phyloP scores from a whole-genome alignment of 495 filamentous ascomycete species.

The Clohesyomyces aquaticus region DNA sequence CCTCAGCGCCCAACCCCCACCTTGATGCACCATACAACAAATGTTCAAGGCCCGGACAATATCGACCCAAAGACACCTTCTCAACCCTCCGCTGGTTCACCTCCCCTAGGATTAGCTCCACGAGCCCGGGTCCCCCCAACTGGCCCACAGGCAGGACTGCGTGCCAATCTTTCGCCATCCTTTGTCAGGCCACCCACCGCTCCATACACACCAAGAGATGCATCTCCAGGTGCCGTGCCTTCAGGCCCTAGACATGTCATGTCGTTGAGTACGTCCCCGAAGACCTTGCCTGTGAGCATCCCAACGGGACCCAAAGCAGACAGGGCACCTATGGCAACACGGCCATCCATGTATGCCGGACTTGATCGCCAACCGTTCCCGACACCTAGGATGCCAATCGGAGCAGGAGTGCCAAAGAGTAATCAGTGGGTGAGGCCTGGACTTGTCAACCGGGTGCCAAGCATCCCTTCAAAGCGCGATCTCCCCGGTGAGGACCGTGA shows the following conservation, averaged over 20 bases:
- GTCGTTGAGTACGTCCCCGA: conserved; percentile 46
- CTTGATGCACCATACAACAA: background rate
- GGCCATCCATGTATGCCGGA: conserved; percentile 28
- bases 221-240: conserved; percentile 35
- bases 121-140: conserved; percentile 32
- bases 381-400: conserved; percentile 25
- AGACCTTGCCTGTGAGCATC: conserved; percentile 39
- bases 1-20: conserved; percentile 12
- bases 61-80: conserved; percentile 18
- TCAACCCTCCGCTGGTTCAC: conserved; percentile 20
- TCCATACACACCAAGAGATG: conserved; percentile 27
- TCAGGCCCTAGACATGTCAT: conserved; percentile 37
- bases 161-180: conserved; percentile 42
- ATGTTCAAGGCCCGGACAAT: conserved; percentile 1
- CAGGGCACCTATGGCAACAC: conserved; percentile 37
- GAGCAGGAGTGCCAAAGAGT: conserved; percentile 23
- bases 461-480: conserved; percentile 35
- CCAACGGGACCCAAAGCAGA: conserved; percentile 50
- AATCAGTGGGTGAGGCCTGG: conserved; percentile 47
- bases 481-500: conserved; percentile 35
- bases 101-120: conserved; percentile 22
- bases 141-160: conserved; percentile 30
- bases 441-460: conserved; percentile 18
- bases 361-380: conserved; percentile 41
- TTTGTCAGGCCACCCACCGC: conserved; percentile 28